Conservation (phyloP, 2,329 filamentous ascomycete genomes). For the Chrysosporium keratinophilum region DNA sequence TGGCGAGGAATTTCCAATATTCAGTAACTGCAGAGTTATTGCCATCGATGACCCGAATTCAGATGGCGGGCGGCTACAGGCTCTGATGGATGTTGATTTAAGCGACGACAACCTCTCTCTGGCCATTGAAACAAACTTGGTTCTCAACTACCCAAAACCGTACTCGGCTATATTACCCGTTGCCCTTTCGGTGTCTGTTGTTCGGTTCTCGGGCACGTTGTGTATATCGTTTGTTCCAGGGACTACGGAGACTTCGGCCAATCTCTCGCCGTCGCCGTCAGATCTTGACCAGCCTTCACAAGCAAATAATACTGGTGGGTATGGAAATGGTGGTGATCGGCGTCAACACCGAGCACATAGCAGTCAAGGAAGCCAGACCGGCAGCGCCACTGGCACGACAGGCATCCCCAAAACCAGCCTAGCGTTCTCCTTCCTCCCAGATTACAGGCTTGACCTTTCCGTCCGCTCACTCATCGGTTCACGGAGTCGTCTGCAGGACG, state of each 20-base stretch:
- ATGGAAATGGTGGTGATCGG: not conserved
- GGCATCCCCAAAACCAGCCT: slow-evolving; percentile 69
- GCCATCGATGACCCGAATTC: slow-evolving; percentile 53
- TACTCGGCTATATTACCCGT: slow-evolving; percentile 83
- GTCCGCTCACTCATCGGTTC: slow-evolving; percentile 55
- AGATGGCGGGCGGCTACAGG: slow-evolving; percentile 71
- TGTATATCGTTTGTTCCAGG: slow-evolving; percentile 86
- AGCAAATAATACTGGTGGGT: slow-evolving; percentile 12
- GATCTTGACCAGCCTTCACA: slow-evolving; percentile 18
- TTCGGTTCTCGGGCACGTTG: slow-evolving; percentile 87
- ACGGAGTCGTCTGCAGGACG: slow-evolving; percentile 52
- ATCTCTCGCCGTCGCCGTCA: slow-evolving; percentile 23
- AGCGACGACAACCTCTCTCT: slow-evolving; percentile 86
- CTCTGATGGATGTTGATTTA: slow-evolving; percentile 91
- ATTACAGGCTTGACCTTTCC: slow-evolving; percentile 57
- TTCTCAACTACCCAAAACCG: slow-evolving; percentile 89
- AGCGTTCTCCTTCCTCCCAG: slow-evolving; percentile 71
- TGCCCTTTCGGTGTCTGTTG: slow-evolving; percentile 79
- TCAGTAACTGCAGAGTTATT: slow-evolving; percentile 95
- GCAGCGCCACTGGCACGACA: slow-evolving; percentile 22
- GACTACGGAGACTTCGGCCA: slow-evolving; percentile 16
- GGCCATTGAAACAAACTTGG: slow-evolving; percentile 83
- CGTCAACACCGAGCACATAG: not conserved
- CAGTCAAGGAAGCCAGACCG: slow-evolving; percentile 5
- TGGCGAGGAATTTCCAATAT: slow-evolving; percentile 95